Percentiles rank a stretch among this genome's conserved stretches.
phyloP scores from a whole-genome alignment of 2,329 filamentous ascomycete species.

The Remersonia thermophila region DNA sequence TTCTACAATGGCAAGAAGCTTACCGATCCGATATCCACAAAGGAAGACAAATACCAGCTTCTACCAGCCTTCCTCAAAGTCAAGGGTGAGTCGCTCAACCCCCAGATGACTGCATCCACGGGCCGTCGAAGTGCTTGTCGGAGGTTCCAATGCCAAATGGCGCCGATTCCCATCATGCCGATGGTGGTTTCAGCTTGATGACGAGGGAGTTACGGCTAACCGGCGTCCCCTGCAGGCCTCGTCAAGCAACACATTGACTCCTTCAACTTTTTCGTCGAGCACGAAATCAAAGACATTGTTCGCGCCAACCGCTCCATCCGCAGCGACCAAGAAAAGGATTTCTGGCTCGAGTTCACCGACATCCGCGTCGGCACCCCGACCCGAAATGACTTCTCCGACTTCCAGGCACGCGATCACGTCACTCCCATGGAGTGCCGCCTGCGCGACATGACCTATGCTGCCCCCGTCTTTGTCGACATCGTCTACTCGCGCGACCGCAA shows the following conservation, averaged over 20 bases:
- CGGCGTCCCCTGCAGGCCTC: conserved; percentile 8
- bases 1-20: conserved; percentile 58
- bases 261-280: conserved; percentile 96
- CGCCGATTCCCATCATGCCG: too few relatives aligned
- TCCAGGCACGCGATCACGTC: conserved; percentile 58
- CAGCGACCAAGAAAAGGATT: conserved; percentile 85
- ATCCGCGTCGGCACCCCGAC: conserved; percentile 78
- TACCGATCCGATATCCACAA: conserved; percentile 51
- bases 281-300: conserved; percentile 94
- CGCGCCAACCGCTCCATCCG: conserved; percentile 78
- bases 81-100: conserved; percentile 46
- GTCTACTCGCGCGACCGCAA: conserved; percentile 75
- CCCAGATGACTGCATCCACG: too few relatives aligned
- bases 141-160: too few relatives aligned
- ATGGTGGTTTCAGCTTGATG: too few relatives aligned
- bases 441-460: conserved; percentile 95
- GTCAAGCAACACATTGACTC: conserved; percentile 68
- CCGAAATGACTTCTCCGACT: conserved; percentile 62
- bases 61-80: conserved; percentile 96
- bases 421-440: conserved; percentile 94
- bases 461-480: conserved; percentile 86
- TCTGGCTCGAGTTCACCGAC: conserved; percentile 86
- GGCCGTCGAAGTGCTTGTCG: too few relatives aligned
- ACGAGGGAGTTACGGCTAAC: neutral
- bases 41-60: conserved; percentile 89